Conservation (phyloP, 768 basidiomycete genomes). For the Leccinum subgranulosum region DNA sequence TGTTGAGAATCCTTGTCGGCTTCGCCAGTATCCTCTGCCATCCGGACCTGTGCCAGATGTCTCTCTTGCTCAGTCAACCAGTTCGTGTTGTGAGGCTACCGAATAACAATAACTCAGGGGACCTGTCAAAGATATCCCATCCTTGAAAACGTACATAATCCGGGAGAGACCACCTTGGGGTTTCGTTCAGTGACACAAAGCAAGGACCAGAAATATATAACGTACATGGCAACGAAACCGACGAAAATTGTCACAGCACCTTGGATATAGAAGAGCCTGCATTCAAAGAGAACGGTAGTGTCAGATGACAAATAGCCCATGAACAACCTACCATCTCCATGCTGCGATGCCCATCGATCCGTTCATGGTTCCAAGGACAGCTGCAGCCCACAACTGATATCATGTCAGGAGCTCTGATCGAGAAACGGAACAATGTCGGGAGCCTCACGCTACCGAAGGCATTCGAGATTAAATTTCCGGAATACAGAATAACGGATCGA, state of each 20-base stretch:
- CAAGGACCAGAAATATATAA: neutral
- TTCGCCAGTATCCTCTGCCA: constrained; percentile 66
- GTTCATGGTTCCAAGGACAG: neutral
- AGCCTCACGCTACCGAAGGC: neutral
- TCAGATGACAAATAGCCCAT: neutral
- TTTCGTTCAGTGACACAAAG: neutral
- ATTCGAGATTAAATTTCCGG: neutral
- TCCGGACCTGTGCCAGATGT: constrained; percentile 59
- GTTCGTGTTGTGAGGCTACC: constrained; percentile 33
- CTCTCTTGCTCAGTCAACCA: constrained; percentile 53
- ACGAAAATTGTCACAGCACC: neutral
- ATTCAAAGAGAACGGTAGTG: neutral
- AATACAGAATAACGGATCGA: neutral
- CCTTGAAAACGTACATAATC: neutral
- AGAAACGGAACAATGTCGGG: neutral
- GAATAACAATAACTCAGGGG: neutral
- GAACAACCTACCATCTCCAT: neutral
- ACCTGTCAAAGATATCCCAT: neutral
- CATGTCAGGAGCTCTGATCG: neutral
- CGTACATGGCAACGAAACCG: neutral
- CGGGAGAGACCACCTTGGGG: neutral
- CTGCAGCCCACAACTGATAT: neutral
- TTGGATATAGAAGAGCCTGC: neutral
- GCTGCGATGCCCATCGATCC: neutral
- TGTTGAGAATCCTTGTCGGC: constrained; percentile 48